phyloP scores from a whole-genome alignment of 495 filamentous ascomycete species.

The Copromyces sp. region DNA sequence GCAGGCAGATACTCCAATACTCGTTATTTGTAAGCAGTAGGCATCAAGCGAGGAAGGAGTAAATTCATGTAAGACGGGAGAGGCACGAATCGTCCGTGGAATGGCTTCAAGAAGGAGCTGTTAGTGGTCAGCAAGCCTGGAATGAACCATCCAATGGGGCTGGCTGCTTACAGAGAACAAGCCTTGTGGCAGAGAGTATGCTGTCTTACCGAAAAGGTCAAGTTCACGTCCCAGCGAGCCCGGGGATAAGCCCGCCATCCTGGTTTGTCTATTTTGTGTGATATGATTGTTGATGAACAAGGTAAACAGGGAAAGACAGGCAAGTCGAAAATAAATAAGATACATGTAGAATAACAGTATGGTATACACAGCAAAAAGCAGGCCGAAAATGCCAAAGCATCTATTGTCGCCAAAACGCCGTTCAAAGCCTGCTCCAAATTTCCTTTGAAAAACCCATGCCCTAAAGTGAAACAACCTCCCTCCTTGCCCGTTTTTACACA shows the following conservation, averaged over 20 bases:
- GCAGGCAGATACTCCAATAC: background rate
- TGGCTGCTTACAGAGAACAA: background rate
- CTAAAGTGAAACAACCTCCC: background rate
- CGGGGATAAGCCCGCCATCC: background rate
- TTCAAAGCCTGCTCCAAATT: background rate
- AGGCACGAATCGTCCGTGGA: background rate
- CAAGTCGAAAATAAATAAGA: background rate
- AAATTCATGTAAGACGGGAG: background rate
- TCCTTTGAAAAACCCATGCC: background rate
- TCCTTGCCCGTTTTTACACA: background rate
- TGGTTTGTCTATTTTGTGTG: background rate
- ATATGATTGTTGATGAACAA: background rate
- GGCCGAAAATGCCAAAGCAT: background rate
- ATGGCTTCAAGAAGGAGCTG: background rate
- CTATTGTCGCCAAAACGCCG: slow-evolving; percentile 3
- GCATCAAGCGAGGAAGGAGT: background rate
- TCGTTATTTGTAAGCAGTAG: background rate
- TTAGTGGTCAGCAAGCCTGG: background rate
- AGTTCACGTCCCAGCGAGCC: too few relatives aligned
- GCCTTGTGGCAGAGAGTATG: background rate
- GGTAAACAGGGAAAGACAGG: background rate
- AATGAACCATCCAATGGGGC: background rate
- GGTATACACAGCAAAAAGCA: background rate
- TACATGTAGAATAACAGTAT: background rate
- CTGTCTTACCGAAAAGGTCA: too few relatives aligned